Evolutionary conservation across 2,329 filamentous ascomycete genomes (phyloP), one percentile per base, ranked within the genome.

Genomic region (Alternaria metachromatica): DNA sequence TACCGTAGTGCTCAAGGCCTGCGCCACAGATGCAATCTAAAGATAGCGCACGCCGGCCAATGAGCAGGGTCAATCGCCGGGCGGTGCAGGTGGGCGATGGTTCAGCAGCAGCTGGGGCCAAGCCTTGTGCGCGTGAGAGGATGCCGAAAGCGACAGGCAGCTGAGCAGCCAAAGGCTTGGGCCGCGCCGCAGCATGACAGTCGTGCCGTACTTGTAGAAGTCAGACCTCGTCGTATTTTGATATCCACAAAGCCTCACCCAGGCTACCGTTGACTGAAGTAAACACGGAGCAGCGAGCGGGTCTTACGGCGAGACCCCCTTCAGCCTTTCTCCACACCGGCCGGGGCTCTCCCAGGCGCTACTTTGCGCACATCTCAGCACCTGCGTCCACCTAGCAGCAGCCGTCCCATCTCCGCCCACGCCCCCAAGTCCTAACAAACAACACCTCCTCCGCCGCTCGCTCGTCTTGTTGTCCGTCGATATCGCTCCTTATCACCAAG

Each of bases 291-390:
- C 55, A 60, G 56, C 44, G 41, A 46, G 61, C 53, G 62, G 62
- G 30, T 53, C 62, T 43, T 33, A 45, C 51, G 37, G 48, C 58
- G 48, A 64, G 55, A 50, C 45, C 58, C 62, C 59, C 59, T 49
- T 64, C 62, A 66, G 64, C 64, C 64, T 44, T 66, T 59, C 65
- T 65, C 67, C 67, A 69, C 66, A 66, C 41, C 37, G 58, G 60
- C 50, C 58, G 58, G 56, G 48, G 37, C 54, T 48, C 44, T 55
- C 30, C 28, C 55, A 64, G 58, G 58, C 61, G 58, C 64, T 62
- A 67, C 64, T 60, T 60, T 49, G 49, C 55, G 60, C 58, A 55
- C 64, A 62, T 46, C 55, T 23, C 49, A 57, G 43, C 50, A 50
- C 28, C 28, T 30, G 25, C 20, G 20, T 33, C 5, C 13, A 28